A percentile compares a stretch with the other conserved stretches of the same genome.
Evolutionary conservation across 257 asterid species (phyloP).

Genomic region (Salvia miltiorrhiza): DNA sequence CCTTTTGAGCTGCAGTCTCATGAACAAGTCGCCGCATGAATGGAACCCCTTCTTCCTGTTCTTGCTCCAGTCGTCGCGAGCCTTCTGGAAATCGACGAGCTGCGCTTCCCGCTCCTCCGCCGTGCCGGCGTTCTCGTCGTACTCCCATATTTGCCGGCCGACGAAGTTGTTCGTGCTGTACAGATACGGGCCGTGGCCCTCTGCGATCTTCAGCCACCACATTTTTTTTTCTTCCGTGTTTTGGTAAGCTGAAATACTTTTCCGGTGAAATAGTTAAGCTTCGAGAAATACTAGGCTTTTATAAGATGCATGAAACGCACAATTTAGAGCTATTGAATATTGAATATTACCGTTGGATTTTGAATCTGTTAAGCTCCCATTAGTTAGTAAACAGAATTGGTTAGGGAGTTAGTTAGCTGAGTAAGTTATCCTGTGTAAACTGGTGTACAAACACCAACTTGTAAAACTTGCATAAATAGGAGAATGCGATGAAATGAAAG

Average conservation of each 20-base stretch:
- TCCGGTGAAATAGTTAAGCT: not conserved
- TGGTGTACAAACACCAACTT: no score
- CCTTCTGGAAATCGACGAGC: conserved; percentile 29
- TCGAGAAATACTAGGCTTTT: not conserved
- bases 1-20: conserved; percentile 50
- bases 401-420: no score
- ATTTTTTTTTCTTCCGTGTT: conserved; percentile 6
- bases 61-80: conserved; percentile 35
- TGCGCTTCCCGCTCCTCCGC: conserved; percentile 40
- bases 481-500: no score
- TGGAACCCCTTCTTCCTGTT: conserved; percentile 42
- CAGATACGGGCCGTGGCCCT: conserved; percentile 47
- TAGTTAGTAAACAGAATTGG: no score
- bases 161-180: conserved; percentile 55
- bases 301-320: not conserved
- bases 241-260: not conserved
- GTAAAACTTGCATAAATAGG: no score
- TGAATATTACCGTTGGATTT: no score
- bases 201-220: conserved; percentile 64
- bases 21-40: conserved; percentile 48
- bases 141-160: conserved; percentile 59
- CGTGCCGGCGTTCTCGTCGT: conserved; percentile 42
- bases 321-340: no score
- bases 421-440: no score
- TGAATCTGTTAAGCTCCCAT: no score